Base-by-base conservation (phyloP, 768 basidiomycete genomes). In the Grammothele lineata region DNA sequence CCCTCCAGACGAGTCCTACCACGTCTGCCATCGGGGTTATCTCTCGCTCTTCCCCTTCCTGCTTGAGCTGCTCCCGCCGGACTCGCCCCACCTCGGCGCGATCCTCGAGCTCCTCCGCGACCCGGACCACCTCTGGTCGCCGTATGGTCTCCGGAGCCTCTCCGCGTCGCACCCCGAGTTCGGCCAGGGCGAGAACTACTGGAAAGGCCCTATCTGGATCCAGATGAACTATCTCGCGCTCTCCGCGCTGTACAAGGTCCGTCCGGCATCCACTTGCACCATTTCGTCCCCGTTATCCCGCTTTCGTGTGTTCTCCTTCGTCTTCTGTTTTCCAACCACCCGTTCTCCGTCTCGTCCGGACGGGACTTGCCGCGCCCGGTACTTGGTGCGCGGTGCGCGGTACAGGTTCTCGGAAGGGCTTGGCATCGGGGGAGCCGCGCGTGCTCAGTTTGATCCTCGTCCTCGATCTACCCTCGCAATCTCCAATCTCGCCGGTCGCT, bases 141-240 rank as follows among this genome's bases (percentile, higher is more conserved):
- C 80, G 1, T 93, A 83, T 62, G 94, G 95, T 22, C 70, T 97
- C 27, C 85, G 94, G 23, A 94, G 91, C 53, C 68, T 98, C 43
- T 92, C 88, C 6, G 82, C 77, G n/a, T 80, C 82, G 17, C 92
- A 97, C 61, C 81, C 86, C n/a, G 78, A 89, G 40, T 97, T 92
- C 57, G 94, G 93, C 12, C 70, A 80, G 57, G 95, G 87, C 38
- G 94, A 98, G 66, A 90, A 98, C 68, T 98, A 98, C 66, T 98
- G 94, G 94, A 86, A 85, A 58, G 93, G 95, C 1, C 90, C 94
- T 3, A 87, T 98, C 40, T 97, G 94, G 94, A 78, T 96, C 30
- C 94, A 92, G 64, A 94, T 98, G 87, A 97, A 98, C 66, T 98
- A 92, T 62, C 75, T 98, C 51, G 83, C 85, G 14, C 70, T 98